These are phyloP conservation scores for bread wheat (Triticum aestivum) DNA, from an alignment of 176 grass and related monocot genomes.

Conservation along the genomic window IWGSC_CS_RefSeq_v2.1 NC_057812.1:68169222-68169721, in stretches of 20 bases:
- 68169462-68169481: neutral
- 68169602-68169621: neutral
- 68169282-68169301: neutral
- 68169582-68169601: no score
- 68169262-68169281: neutral
- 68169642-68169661: neutral
- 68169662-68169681: neutral
- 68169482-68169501: neutral
- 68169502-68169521: neutral
- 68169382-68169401: neutral
- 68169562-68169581: no score
- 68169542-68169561: no score
- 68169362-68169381: neutral
- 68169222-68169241: slow-evolving; percentile 48
- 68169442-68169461: no score
- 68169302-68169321: neutral
- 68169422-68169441: neutral
- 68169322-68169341: neutral
- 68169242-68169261: neutral
- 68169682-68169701: neutral
- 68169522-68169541: neutral
- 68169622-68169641: neutral
- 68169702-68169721: neutral
- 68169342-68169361: neutral
- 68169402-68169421: neutral